Evolutionary conservation across 345 rosid genomes (phyloP), one percentile per base, ranked within the genome.

Genomic region (Psidium friedrichsthalianum): DNA sequence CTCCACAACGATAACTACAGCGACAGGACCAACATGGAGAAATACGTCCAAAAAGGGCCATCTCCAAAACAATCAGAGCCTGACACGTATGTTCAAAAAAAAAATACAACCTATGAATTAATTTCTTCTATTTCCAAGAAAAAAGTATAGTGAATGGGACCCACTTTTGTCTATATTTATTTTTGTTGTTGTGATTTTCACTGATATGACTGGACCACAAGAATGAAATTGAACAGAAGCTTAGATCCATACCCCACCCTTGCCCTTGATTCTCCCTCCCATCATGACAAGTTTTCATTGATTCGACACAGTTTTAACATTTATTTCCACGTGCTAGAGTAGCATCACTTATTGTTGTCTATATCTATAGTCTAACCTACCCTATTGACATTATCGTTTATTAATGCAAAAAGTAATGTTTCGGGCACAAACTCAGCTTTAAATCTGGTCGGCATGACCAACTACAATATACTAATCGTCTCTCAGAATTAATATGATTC

Each of bases 351-450:
- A 18, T 2, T 32, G 24, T 4, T 32, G 6, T 32, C 21, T 20
- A 29, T 29, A 11, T 7, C 74, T 7, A 36, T 29, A 15, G 42
- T 9, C 22, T 15, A 16, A 29, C 27, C 74, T 29, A 29, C 74
- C 69, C 22, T 29, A 20, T 29, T 32, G 78, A 18, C 78, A 69
- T 32, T 22, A 69, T 32, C 8, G 78, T 2, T 18, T 4, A 16
- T 69, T 11, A 69, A 36, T 4, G 10, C 22, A 21, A 0, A 61
- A 12, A 8, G 20, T 29, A 58, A n/a, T 58, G 8, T 12, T 11
- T 5, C 8, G 18, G 18, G 24, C 78, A 32, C 24, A 32, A 2
- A 0, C 78, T 36, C 25, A 51, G 1, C 8, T 0, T 32, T 20
- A 1, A 64, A 64, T 64, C 22, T 2, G 36, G 32, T 64, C 18